phyloP scores from a whole-genome alignment of 257 asterid species.

The Solanum chiquidenum region DNA sequence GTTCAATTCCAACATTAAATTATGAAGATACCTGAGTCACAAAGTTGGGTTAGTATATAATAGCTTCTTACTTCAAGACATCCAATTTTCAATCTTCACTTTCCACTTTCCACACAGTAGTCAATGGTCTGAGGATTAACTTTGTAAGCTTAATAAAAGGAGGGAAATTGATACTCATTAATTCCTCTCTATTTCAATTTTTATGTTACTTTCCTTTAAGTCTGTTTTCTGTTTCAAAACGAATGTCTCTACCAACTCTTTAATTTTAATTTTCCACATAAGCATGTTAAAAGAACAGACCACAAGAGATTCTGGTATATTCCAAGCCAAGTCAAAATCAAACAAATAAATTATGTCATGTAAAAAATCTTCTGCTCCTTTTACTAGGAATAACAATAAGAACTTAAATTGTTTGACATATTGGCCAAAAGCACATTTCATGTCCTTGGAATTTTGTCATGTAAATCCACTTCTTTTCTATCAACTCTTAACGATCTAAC shows the following conservation, averaged over 20 bases:
- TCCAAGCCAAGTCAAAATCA: not conserved
- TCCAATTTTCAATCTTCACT: not conserved
- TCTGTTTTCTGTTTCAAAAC: no score
- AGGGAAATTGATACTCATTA: not conserved
- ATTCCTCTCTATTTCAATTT: not conserved
- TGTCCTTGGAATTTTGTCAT: no score
- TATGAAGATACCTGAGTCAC: not conserved
- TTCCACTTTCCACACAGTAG: not conserved
- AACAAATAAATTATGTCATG: not conserved
- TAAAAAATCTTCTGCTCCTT: not conserved
- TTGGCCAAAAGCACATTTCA: not conserved
- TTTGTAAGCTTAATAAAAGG: not conserved
- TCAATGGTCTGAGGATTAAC: not conserved
- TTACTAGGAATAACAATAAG: not conserved
- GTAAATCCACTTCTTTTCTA: no score
- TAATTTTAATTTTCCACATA: not conserved
- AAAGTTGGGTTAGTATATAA: not conserved
- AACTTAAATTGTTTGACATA: not conserved
- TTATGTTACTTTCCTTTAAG: no score
- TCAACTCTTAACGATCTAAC: not conserved
- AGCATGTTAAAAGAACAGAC: not conserved
- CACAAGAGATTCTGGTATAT: not conserved
- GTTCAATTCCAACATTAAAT: not conserved
- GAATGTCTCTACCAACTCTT: not conserved
- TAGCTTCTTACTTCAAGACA: not conserved